phyloP scores from a whole-genome alignment of 768 basidiomycete species.

The Brasilioporus rufonigricans region DNA sequence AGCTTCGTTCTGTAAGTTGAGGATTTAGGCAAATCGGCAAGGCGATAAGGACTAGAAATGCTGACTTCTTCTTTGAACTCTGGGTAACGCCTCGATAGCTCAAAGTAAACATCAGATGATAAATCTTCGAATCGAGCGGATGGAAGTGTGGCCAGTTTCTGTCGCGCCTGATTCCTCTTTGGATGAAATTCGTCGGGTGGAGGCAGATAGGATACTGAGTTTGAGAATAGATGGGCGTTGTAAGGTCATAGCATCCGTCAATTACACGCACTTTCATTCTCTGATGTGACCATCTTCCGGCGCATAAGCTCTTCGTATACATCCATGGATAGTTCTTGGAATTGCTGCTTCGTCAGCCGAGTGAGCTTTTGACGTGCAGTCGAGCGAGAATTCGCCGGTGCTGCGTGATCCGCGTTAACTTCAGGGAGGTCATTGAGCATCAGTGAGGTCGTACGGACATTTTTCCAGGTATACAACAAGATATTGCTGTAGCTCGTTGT shows the following conservation, averaged over 20 bases:
- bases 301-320: slow-evolving; percentile 95
- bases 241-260: slow-evolving; percentile 3
- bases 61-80: slow-evolving; percentile 90
- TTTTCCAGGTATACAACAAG: slow-evolving; percentile 71
- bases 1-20: slow-evolving; percentile 24
- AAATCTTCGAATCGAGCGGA: slow-evolving; percentile 89
- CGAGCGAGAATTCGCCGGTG: slow-evolving; percentile 74
- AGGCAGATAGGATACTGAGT: slow-evolving; percentile 82
- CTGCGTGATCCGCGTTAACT: slow-evolving; percentile 35
- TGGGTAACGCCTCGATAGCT: slow-evolving; percentile 88
- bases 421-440: not conserved
- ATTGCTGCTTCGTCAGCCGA: slow-evolving; percentile 90
- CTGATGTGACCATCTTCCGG: slow-evolving; percentile 56
- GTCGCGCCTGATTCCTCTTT: slow-evolving; percentile 96
- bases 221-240: slow-evolving; percentile 13
- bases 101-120: slow-evolving; percentile 94
- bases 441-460: slow-evolving; percentile 42
- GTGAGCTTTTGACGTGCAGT: slow-evolving; percentile 91
- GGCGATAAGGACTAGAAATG: not conserved
- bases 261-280: slow-evolving; percentile 60
- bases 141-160: slow-evolving; percentile 93
- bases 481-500: slow-evolving; percentile 69
- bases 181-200: slow-evolving; percentile 95
- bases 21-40: not conserved
- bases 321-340: slow-evolving; percentile 96